Evolutionary conservation across 257 asterid genomes (phyloP), one percentile per base, ranked within the genome.

Genomic region (Scutellaria baicalensis): DNA sequence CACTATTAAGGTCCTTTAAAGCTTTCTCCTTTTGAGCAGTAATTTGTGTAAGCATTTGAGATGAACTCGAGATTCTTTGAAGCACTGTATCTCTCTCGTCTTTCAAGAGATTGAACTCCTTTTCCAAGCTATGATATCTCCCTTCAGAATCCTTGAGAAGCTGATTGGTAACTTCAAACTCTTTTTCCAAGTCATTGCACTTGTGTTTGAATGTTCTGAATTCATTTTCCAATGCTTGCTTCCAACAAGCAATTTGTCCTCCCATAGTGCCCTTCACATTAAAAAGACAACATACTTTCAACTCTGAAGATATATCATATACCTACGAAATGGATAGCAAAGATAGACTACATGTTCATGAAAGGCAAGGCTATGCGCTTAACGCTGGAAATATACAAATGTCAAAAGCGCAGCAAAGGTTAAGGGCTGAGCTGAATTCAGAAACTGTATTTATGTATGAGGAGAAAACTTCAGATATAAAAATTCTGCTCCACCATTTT

Each of bases 211-310:
- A 59, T 8, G 60, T 71, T 75, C 80, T 43, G 42, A 83, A 69
- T 75, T 91, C 92, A 66, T 68, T 72, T 70, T 85, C 89, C 85
- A 84, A 66, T 73, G 84, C 74, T 80, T 79, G 84, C 88, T 87
- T 91, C 97, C 99, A 89, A 75, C 72, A 71, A 77, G 96, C 88
- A 73, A 91, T 84, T 66, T 86, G 92, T 75, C 76, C 84, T 60
- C 89, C 93, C 84, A 89, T 78, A 65, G 83, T 85, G 69, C 77
- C 97, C 98, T 93, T 74, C 85, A 86, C 78, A 78, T 76, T 75
- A 33, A 83, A 76, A 85, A 54, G 82, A 23, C 35, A 51, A 63
- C 3, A 43, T 39, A 55, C 47, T 17, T 27, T 14, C 36, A 14
- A 55, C 44, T 11, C 23, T 2, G 27, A 63, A 72, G 12, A 54